Evolutionary conservation across 208 protist genomes (phyloP).

Genomic region (Trypanosoma lewisi): DNA sequence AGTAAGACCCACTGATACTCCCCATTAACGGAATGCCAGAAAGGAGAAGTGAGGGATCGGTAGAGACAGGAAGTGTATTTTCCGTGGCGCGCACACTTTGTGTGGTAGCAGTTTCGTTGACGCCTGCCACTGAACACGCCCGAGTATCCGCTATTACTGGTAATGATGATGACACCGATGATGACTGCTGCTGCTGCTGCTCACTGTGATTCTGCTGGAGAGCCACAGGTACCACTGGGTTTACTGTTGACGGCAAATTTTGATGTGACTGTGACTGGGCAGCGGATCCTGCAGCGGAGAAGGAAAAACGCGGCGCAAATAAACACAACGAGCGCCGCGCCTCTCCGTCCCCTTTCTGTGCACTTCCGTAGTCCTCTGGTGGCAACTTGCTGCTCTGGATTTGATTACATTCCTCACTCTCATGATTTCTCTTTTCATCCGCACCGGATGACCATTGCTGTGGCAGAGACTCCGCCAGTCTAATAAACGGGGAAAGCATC

Average conservation of each 20-base stretch:
- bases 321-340: not conserved
- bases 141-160: too few relatives aligned
- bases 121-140: too few relatives aligned
- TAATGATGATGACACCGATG: too few relatives aligned
- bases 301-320: not conserved
- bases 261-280: not conserved
- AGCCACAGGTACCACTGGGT: not conserved
- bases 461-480: not conserved
- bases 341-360: not conserved
- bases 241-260: not conserved
- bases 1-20: too few relatives aligned
- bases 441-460: not conserved
- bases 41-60: too few relatives aligned
- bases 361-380: not conserved
- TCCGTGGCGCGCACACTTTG: too few relatives aligned
- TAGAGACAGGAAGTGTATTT: too few relatives aligned
- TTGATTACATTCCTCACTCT: not conserved
- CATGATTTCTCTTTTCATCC: not conserved
- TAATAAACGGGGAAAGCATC: conserved; percentile 20
- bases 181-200: not conserved
- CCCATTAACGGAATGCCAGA: too few relatives aligned
- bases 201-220: not conserved
- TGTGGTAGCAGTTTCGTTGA: too few relatives aligned
- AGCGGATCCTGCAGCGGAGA: not conserved
- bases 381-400: not conserved